These are phyloP conservation scores for Colletotrichum liriopes DNA, from an alignment of 2,329 filamentous ascomycete species.

Conservation along the genomic window DNA sequence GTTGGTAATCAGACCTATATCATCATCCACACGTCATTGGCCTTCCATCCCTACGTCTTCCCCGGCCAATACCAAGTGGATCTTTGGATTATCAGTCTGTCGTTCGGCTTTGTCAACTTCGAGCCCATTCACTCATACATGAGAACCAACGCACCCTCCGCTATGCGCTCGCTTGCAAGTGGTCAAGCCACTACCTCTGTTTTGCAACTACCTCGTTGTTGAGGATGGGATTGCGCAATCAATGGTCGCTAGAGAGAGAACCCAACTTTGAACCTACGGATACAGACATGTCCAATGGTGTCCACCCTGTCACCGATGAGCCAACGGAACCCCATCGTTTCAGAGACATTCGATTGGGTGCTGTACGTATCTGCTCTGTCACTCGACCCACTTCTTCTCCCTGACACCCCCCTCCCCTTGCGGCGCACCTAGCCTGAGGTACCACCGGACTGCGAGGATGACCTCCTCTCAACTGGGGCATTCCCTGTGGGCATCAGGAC, in stretches of 20 bases:
- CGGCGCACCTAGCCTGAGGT: not conserved
- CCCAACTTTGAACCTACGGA: not conserved
- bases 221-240: not conserved
- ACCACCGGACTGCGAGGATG: not conserved
- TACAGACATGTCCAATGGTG: not conserved
- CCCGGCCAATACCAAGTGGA: not conserved
- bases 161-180: not conserved
- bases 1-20: not conserved
- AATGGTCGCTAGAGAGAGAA: not conserved
- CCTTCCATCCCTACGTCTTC: slow-evolving; percentile 22
- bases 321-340: not conserved
- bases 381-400: not conserved
- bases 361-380: not conserved
- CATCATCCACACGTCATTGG: slow-evolving; percentile 34
- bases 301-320: no score
- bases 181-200: not conserved
- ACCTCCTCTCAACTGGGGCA: slow-evolving; percentile 5
- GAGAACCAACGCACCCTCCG: not conserved
- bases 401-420: not conserved
- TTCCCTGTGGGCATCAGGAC: slow-evolving; percentile 21
- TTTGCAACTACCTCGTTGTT: not conserved
- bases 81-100: not conserved
- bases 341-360: not conserved
- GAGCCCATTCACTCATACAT: not conserved
- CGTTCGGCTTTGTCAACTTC: not conserved